phyloP scores from a whole-genome alignment of 768 basidiomycete species.

The Podaxis sp. region DNA sequence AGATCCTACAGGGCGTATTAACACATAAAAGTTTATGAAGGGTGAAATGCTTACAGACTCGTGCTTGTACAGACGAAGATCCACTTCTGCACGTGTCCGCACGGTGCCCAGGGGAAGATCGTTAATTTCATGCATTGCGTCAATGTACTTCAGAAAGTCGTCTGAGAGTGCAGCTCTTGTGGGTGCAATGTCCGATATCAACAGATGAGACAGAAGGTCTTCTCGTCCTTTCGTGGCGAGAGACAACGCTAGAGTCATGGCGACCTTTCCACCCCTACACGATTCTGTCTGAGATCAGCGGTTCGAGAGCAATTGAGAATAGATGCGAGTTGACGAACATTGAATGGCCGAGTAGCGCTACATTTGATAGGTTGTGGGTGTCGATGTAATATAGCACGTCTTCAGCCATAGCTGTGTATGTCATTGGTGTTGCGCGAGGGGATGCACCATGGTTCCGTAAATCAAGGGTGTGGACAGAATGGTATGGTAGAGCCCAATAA shows the following conservation, averaged over 20 bases:
- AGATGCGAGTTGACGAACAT: constrained; percentile 53
- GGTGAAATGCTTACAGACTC: constrained; percentile 54
- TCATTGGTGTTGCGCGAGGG: constrained; percentile 71
- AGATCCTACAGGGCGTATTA: constrained; percentile 52
- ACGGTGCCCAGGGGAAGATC: constrained; percentile 39
- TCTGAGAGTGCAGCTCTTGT: constrained; percentile 50
- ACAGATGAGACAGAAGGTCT: constrained; percentile 49
- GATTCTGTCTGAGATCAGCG: background rate
- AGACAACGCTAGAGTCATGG: constrained; percentile 66
- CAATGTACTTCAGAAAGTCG: constrained; percentile 67
- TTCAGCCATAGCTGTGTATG: constrained; percentile 74
- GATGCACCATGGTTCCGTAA: constrained; percentile 89
- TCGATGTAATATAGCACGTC: constrained; percentile 73
- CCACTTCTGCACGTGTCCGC: constrained; percentile 65
- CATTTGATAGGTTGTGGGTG: constrained; percentile 48
- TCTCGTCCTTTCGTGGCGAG: constrained; percentile 33
- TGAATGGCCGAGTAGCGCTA: constrained; percentile 85
- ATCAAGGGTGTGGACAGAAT: constrained; percentile 79
- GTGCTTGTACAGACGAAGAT: constrained; percentile 55
- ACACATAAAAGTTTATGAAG: background rate
- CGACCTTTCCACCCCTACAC: constrained; percentile 81
- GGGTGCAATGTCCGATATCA: constrained; percentile 84
- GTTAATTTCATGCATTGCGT: constrained; percentile 76
- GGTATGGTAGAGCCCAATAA: constrained; percentile 49
- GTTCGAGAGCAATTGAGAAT: background rate